These are phyloP conservation scores for Cruciata laevipes DNA, from an alignment of 257 asterid species.

Conservation along the genomic window DNA sequence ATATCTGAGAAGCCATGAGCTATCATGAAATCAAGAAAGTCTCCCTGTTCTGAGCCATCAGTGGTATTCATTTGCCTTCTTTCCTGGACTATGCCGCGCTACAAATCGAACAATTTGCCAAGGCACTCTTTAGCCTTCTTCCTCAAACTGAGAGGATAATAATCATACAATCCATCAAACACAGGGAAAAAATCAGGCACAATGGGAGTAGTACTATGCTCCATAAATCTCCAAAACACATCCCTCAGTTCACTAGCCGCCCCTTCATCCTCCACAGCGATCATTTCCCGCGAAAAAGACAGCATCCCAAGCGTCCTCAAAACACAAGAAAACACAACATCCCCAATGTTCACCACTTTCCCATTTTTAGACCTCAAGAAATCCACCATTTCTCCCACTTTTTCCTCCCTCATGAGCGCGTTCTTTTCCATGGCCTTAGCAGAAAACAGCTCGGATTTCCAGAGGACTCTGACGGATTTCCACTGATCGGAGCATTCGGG, in stretches of 20 bases:
- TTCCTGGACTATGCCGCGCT: constrained; percentile 25
- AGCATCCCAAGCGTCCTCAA: constrained; percentile 24
- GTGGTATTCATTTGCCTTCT: constrained; percentile 15
- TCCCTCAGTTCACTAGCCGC: constrained; percentile 24
- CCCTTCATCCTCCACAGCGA: constrained; percentile 23
- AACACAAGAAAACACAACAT: constrained; percentile 22
- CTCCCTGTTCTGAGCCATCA: constrained; percentile 11
- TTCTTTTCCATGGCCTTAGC: constrained; percentile 22
- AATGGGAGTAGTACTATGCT: constrained; percentile 33
- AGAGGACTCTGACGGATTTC: constrained; percentile 26
- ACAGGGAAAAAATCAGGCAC: constrained; percentile 33
- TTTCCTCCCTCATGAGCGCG: constrained; percentile 22
- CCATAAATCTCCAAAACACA: constrained; percentile 39
- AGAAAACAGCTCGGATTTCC: constrained; percentile 33
- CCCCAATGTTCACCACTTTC: constrained; percentile 19
- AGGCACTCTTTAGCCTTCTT: constrained; percentile 21
- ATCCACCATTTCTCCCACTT: constrained; percentile 25
- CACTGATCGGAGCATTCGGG: constrained; percentile 26
- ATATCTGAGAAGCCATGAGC: constrained; percentile 21
- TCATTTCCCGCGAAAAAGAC: constrained; percentile 32
- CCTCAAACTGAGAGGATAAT: constrained; percentile 16
- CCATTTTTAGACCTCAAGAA: constrained; percentile 26
- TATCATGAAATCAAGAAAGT: constrained; percentile 36
- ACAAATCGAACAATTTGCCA: constrained; percentile 20
- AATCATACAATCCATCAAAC: constrained; percentile 16